Percentiles rank a stretch among this genome's conserved stretches.
Conservation (phyloP, 2,329 filamentous ascomycete genomes). For the Stromatinia cepivora region DNA sequence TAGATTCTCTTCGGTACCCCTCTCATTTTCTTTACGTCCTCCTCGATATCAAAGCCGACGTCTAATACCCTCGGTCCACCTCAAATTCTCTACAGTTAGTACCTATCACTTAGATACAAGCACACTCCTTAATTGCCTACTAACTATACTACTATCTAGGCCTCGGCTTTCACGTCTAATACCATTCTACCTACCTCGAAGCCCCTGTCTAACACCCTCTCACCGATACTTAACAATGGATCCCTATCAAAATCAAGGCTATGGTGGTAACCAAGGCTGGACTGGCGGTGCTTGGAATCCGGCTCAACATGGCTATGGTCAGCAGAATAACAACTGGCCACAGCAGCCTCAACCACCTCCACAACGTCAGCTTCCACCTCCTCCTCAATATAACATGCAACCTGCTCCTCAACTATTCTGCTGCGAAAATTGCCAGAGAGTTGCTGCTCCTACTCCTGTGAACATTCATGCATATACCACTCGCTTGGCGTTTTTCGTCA, state of each 20-base stretch:
- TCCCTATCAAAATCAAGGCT: neutral
- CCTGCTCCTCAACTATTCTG: neutral
- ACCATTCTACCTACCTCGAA: neutral
- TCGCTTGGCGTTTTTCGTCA: neutral
- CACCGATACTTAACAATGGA: neutral
- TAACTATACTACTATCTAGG: neutral
- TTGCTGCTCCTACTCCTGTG: too few species aligned
- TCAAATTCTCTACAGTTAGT: neutral
- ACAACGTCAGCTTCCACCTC: neutral
- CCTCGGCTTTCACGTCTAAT: neutral
- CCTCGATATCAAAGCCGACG: neutral
- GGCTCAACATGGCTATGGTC: neutral
- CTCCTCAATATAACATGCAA: neutral
- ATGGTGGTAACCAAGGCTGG: neutral
- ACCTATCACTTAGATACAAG: neutral
- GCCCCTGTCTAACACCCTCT: too few species aligned
- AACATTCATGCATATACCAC: conserved; percentile 13
- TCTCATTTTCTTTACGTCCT: neutral
- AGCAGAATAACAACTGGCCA: conserved; percentile 1
- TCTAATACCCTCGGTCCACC: neutral
- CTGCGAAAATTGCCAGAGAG: neutral
- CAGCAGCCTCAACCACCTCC: neutral
- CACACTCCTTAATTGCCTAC: neutral
- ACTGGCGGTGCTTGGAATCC: neutral
- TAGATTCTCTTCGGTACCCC: neutral